phyloP scores from a whole-genome alignment of 1,284 basidiomycete species.

The Blastosporella zonata region DNA sequence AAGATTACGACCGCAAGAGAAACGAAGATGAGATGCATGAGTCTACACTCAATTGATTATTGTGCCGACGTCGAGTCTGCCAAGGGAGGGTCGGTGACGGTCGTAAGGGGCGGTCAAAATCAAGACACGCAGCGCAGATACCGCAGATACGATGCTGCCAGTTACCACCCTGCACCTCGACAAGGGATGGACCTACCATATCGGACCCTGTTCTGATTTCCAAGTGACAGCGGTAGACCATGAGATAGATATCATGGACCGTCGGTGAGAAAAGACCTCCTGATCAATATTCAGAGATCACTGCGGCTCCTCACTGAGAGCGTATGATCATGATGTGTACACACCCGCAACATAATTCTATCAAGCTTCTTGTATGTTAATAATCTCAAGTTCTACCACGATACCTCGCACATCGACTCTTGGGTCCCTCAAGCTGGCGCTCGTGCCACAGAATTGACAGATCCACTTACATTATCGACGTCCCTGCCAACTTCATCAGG shows the following conservation, averaged over 20 bases:
- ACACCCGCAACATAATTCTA: neutral
- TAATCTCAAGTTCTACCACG: neutral
- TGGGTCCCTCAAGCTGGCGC: neutral
- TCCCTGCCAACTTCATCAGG: neutral
- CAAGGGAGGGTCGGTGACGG: neutral
- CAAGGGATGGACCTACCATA: neutral
- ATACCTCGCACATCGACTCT: neutral
- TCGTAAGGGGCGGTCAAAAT: neutral
- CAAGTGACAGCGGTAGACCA: neutral
- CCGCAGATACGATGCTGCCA: neutral
- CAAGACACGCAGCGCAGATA: neutral
- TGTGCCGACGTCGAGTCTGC: too few species aligned
- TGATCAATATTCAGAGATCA: neutral
- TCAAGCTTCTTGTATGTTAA: neutral
- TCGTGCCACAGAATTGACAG: conserved; percentile 2
- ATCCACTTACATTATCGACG: neutral
- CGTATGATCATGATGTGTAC: neutral
- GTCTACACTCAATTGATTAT: neutral
- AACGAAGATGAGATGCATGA: neutral
- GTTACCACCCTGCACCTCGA: neutral
- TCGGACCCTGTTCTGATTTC: neutral
- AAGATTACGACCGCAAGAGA: neutral
- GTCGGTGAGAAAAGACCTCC: neutral
- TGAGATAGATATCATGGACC: neutral
- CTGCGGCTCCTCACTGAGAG: neutral